Base-by-base conservation (phyloP, 768 basidiomycete genomes). In the Auricularia auricula-judae region DNA sequence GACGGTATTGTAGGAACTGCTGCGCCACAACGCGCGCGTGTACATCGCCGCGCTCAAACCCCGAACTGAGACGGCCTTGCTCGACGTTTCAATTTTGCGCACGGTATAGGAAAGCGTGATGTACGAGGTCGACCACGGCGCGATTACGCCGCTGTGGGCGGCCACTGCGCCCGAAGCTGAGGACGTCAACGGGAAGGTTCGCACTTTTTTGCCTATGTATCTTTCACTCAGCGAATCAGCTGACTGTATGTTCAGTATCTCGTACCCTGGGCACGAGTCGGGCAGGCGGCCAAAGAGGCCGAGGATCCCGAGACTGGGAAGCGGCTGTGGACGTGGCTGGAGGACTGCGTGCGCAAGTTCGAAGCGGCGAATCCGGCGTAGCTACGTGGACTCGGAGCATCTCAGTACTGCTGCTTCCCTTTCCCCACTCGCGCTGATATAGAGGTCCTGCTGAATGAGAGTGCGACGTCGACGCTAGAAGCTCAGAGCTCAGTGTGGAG, bases 281-380 rank as follows among this genome's bases (percentile, higher is more conserved):
- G 36, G 36, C 5, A 39, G 36, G 36, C 36, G 7, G 36, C 36
- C 7, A 39, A 39, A 12, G 72, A 73, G 3, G 72, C 74, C 1
- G 70, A 73, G 56, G 78, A 82, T 67, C 71, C 73, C 33, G 66
- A 72, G 44, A 64, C 75, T 4, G 75, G 75, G 1, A 71, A 67
- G 56, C 71, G 75, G 21, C 68, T 82, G 1, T 82, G 81, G 81
- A 70, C 70, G 4, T 82, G 77, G 74, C 65, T 80, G 62, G 80
- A 83, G 53, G 80, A 81, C 51, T 39, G 36, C 36, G 36, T 39
- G 36, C 36, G 36, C 36, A 39, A 39, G 36, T 39, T 12, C 36
- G 36, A 39, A 23, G 23, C 23, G 23, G 23, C 23, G 23, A 23
- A 23, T 23, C 23, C 23, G 23, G 23, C 23, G 23, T 23, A 23